Base-by-base conservation (phyloP, 495 filamentous ascomycete species). In the Xylaria bambusicola region DNA sequence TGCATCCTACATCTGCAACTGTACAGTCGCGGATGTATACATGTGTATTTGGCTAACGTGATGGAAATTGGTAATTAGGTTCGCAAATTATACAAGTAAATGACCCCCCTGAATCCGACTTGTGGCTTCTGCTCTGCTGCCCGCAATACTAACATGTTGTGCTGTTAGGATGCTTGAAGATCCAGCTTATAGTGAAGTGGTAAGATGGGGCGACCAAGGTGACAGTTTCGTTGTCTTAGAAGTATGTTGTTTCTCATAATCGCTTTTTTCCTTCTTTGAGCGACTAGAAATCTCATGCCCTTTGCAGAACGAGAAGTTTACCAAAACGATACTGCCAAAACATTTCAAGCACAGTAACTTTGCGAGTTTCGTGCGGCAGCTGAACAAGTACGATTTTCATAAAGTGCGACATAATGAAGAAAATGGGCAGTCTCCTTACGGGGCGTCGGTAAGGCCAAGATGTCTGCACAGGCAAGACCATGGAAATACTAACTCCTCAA, bases 311-410 rank as follows among this genome's bases (percentile, higher is more conserved):
- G 95, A 98, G 68, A 94, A 95, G 72, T 99, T 99, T 69, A 98
- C 94, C 45, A 98, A 97, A 73, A 88, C 88, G 48, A 97, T 99
- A 64, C 82, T 98, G 18, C 95, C 94, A 0, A 97, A 97, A 70
- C 94, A 99, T 71, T 98, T 98, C 81, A 99, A 98, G 77, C 93
- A 98, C 75, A 96, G 91, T 84, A 99, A 99, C 71, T 98, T 99
- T 72, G 94, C 95, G 41, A 96, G 92, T 77, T 99, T 99, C 65
- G 94, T 99, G 42, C 89, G 94, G 65, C 94, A 99, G 73, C 78
- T 99, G 48, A 99, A 99, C 79, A 99, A 99, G 71, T 99, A 96
- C 74, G 94, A 98, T 73, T 99, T 99, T 64, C 95, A 98, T 78
- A 99, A 99, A 81, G 94, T 99, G 45, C 85, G 94, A 62, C 92